These are phyloP conservation scores for Camellia granthamiana DNA, from an alignment of 148 eudicot genomes.

Conservation along the genomic window DNA sequence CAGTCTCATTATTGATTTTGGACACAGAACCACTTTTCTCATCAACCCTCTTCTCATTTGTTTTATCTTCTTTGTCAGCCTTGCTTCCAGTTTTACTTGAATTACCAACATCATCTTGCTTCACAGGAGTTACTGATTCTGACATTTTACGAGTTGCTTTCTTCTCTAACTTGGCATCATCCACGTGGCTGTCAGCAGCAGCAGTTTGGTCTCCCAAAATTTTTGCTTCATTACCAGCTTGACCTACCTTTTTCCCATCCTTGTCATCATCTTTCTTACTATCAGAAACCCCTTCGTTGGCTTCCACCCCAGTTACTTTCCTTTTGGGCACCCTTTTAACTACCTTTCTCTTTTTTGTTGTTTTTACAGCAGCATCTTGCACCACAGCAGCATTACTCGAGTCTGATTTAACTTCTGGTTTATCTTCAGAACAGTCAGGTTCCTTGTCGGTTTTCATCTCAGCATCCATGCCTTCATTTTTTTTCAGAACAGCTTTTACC, in stretches of 20 bases:
- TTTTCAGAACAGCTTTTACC: constrained; percentile 31
- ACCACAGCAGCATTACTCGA: constrained; percentile 29
- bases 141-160: constrained; percentile 17
- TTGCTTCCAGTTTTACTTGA: constrained; percentile 34
- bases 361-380: constrained; percentile 43
- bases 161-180: constrained; percentile 29
- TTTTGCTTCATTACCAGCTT: constrained; percentile 29
- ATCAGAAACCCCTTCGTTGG: constrained; percentile 36
- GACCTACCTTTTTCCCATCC: constrained; percentile 25
- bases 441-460: constrained; percentile 29
- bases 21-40: constrained; percentile 34
- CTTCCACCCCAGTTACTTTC: constrained; percentile 37
- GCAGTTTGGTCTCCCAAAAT: constrained; percentile 21
- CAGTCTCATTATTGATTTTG: constrained; percentile 21
- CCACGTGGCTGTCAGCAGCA: constrained; percentile 19
- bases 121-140: constrained; percentile 26
- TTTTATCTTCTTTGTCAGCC: constrained; percentile 30
- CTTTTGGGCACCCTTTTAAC: constrained; percentile 69
- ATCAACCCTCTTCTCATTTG: constrained; percentile 36
- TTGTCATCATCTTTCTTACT: constrained; percentile 23
- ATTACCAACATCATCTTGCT: constrained; percentile 25
- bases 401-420: constrained; percentile 36
- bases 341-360: constrained; percentile 64
- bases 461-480: constrained; percentile 31
- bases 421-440: constrained; percentile 36